Evolutionary conservation across 139 green algal species (phyloP), one percentile per base, ranked within the genome.

Genomic region (Coelastrella sp.): DNA sequence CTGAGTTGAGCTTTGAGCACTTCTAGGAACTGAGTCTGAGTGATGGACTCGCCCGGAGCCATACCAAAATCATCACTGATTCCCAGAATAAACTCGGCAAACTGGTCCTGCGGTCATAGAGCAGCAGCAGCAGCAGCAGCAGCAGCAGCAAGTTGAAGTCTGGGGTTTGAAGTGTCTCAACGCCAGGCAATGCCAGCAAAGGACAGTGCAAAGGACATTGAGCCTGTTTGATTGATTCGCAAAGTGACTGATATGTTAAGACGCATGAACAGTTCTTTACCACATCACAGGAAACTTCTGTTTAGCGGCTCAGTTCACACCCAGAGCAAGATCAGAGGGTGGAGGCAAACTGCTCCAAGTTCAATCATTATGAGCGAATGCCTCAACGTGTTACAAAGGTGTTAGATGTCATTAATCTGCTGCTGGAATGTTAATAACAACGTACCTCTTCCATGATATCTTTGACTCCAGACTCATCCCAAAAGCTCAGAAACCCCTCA

Each of bases 11-110:
- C 68, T 23, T 89, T 80, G 17, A 89, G 83, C 8, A 81, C 83
- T 19, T 68, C 68, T 47, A 81, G 17, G 54, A 89, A 89, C 17
- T 89, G 83, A 8, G 3, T 10, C 83, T 80, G 68, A 14, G 68
- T 89, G 56, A 89, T 80, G 83, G 47, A 81, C 20, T 54, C 76
- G 68, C 68, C 83, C 8, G 83, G 83, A 19, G 68, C 19, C 83
- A 89, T 89, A 57, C 68, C 83, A 80, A 89, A 89, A n/a, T 89
- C 83, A 4, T 89, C 83, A 56, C 47, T 81, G 2, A 89, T n/a
- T 61, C 68, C 68, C 22, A 32, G 3, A 65, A 89, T 75, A 47
- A 89, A 89, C 22, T 60, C n/a, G 14, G 81, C 60, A 60, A 64
- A 87, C 60, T 87, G 22, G 10, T 87, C 81, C 81, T 87, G 81